Evolutionary conservation across 164 flowering plant genomes (phyloP).

Genomic region (Berberis vulgaris): DNA sequence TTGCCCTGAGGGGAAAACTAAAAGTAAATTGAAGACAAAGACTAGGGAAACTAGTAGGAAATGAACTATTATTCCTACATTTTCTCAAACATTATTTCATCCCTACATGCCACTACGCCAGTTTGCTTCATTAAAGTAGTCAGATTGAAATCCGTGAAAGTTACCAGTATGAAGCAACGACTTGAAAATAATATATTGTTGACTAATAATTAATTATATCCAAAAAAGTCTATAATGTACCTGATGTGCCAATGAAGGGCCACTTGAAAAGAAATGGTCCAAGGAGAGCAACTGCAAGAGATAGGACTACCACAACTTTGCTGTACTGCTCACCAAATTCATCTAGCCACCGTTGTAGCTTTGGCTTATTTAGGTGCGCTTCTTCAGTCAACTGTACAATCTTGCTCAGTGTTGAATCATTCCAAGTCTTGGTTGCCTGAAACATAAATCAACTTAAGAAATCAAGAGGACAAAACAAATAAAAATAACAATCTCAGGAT

Average conservation of each 20-base stretch:
- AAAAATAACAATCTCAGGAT: background rate
- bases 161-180: background rate
- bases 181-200: background rate
- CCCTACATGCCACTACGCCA: too few relatives aligned
- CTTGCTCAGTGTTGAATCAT: conserved; percentile 75
- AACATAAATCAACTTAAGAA: conserved; percentile 4
- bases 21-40: too few relatives aligned
- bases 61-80: too few relatives aligned
- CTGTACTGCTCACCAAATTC: conserved; percentile 95
- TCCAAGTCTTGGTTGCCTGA: conserved; percentile 90
- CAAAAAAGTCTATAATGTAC: conserved; percentile 26
- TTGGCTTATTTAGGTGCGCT: conserved; percentile 87
- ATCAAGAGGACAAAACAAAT: background rate
- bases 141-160: too few relatives aligned
- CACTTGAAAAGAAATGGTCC: conserved; percentile 91
- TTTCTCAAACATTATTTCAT: too few relatives aligned
- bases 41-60: too few relatives aligned
- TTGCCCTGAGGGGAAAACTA: too few relatives aligned
- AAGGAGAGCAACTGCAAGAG: conserved; percentile 69
- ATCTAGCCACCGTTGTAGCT: conserved; percentile 96
- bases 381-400: conserved; percentile 92
- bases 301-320: conserved; percentile 75
- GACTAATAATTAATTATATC: background rate
- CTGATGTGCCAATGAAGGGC: conserved; percentile 85
- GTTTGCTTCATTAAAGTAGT: too few relatives aligned